These are phyloP conservation scores for Osmanthus fragrans DNA, from an alignment of 257 asterid genomes.

Conservation along the genomic window DNA sequence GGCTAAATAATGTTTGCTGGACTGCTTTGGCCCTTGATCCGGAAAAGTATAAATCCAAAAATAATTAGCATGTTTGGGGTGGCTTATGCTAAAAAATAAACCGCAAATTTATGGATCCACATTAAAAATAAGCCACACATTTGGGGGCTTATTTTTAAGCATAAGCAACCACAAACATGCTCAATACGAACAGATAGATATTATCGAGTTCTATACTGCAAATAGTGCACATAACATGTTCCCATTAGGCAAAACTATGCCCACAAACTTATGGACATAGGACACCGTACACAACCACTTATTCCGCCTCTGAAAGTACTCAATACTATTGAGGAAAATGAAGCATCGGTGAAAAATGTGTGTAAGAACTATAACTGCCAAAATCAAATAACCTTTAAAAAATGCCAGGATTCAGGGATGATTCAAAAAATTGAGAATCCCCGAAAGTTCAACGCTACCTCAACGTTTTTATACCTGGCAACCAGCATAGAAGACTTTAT, in stretches of 20 bases:
- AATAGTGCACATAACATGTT: neutral
- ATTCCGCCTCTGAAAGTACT: neutral
- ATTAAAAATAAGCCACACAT: too few species aligned
- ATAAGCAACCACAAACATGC: too few species aligned
- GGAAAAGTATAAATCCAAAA: neutral
- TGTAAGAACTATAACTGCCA: neutral
- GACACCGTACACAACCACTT: neutral
- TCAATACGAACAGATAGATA: neutral
- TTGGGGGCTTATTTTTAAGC: too few species aligned
- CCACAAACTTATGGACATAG: neutral
- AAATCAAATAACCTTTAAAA: neutral
- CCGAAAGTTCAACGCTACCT: neutral
- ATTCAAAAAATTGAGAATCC: neutral
- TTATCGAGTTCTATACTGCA: neutral
- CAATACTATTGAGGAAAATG: neutral
- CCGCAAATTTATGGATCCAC: too few species aligned
- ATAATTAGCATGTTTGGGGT: neutral
- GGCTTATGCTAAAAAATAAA: too few species aligned
- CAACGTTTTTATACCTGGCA: conserved; percentile 66
- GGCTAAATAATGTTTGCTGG: neutral
- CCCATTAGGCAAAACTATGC: neutral
- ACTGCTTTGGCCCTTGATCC: neutral
- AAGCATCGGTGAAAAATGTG: neutral
- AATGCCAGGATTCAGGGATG: neutral
- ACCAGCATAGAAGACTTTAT: conserved; percentile 80